A percentile compares a stretch with the other conserved stretches of the same genome.
Evolutionary conservation across 495 filamentous ascomycete genomes (phyloP).

Genomic region (Neurospora tetraspora): DNA sequence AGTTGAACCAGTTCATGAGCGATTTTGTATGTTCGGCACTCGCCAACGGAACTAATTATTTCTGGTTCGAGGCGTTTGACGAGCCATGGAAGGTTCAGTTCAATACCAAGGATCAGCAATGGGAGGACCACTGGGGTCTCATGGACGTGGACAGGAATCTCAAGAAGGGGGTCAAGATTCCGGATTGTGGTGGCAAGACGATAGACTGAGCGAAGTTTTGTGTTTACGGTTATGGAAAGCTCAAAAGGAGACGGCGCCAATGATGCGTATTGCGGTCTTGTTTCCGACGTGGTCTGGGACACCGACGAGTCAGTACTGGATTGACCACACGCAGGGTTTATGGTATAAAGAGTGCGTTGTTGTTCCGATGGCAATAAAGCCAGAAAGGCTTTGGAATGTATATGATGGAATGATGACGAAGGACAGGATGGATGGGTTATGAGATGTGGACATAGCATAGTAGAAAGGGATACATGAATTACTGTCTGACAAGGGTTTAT

Average conservation of each 20-base stretch:
- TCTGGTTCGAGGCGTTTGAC: slow-evolving; percentile 95
- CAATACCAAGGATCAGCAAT: slow-evolving; percentile 59
- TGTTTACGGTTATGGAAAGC: neutral
- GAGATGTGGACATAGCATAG: neutral
- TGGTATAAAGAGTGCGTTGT: neutral
- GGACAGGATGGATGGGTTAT: neutral
- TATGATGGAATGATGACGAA: neutral
- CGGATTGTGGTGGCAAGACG: slow-evolving; percentile 74
- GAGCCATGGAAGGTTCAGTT: slow-evolving; percentile 85
- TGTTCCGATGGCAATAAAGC: neutral
- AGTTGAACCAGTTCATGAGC: slow-evolving; percentile 82
- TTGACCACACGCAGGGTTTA: neutral
- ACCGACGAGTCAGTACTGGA: neutral
- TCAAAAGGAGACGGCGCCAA: neutral
- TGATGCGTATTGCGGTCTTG: neutral
- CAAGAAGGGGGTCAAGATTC: slow-evolving; percentile 78
- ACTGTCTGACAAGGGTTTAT: neutral
- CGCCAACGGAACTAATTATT: slow-evolving; percentile 77
- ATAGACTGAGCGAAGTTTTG: slow-evolving; percentile 17
- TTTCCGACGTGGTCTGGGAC: neutral
- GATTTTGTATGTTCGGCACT: slow-evolving; percentile 77
- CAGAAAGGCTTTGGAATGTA: neutral
- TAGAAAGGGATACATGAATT: neutral
- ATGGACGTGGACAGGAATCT: slow-evolving; percentile 80
- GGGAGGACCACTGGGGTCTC: slow-evolving; percentile 96